Percentiles rank a stretch among this genome's conserved stretches.
Evolutionary conservation across 2,329 filamentous ascomycete genomes (phyloP).

Genomic region (Aspergillus sp.): DNA sequence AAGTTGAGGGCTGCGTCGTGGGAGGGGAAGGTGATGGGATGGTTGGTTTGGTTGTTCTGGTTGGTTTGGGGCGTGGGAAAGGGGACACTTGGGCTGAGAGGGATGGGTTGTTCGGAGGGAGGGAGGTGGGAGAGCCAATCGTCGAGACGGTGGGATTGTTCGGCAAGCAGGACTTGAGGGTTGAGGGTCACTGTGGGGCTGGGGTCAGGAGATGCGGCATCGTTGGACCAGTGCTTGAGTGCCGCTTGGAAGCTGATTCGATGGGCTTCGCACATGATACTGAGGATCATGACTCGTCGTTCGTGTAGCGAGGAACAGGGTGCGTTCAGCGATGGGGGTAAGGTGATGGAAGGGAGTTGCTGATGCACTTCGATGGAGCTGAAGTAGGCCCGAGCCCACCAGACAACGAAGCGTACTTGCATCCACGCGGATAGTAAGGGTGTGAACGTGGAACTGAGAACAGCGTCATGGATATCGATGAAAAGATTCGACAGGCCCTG

Average conservation of each 20-base stretch:
- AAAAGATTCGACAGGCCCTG: constrained; percentile 8
- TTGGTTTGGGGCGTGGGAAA: no score
- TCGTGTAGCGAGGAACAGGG: constrained; percentile 6
- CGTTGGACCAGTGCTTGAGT: constrained; percentile 10
- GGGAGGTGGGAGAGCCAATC: constrained; percentile 20
- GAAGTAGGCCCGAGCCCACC: constrained; percentile 29
- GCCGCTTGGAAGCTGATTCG: constrained; percentile 13
- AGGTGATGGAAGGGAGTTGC: constrained; percentile 10
- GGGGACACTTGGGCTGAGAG: neutral
- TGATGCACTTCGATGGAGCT: constrained; percentile 19
- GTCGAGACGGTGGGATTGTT: constrained; percentile 10
- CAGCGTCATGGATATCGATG: neutral
- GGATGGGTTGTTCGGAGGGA: constrained; percentile 15
- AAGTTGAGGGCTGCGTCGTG: constrained; percentile 26
- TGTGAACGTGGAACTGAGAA: neutral
- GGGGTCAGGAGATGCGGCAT: neutral
- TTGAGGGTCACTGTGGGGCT: neutral
- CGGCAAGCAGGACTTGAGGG: neutral
- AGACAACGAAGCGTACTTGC: constrained; percentile 22
- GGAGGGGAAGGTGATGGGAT: constrained; percentile 13
- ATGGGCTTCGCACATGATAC: constrained; percentile 27
- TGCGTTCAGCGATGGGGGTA: constrained; percentile 8
- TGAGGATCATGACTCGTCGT: constrained; percentile 17
- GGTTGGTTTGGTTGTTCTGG: no score
- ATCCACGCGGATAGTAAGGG: constrained; percentile 23